Evolutionary conservation across 305 asterid species (phyloP), one percentile per base, ranked within the genome.

Genomic region (Fraxinus dipetala): DNA sequence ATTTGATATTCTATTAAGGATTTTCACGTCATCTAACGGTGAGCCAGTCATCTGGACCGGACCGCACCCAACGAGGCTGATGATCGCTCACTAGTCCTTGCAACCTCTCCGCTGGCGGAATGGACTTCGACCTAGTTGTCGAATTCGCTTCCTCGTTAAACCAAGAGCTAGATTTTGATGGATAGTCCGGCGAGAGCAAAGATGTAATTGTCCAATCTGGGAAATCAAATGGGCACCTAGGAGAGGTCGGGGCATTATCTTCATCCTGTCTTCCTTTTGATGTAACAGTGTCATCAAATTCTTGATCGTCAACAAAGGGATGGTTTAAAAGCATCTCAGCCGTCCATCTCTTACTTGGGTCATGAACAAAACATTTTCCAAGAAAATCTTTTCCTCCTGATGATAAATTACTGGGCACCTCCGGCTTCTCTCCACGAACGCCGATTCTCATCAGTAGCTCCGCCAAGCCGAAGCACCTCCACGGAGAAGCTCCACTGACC

Each of bases 311-410:
- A 4, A 75, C 80, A 36, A 94, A 93, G 0, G 91, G 90, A 81
- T 92, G 98, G 34, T 89, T 43, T 78, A 92, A 34, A 22, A 94
- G 98, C 98, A 94, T 94, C 95, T 89, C 92, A 20, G 95, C 97
- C 90, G 97, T 94, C 98, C 98, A 94, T 89, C 98, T 89, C 51
- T 76, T 59, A 18, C 72, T 69, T 0, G 94, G 92, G 77, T 89
- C 91, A 74, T 86, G 91, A 1, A 85, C 83, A 14, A 95, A 91
- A 63, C 96, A 89, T 54, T 80, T 90, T 1, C 20, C 51, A 0
- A 95, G 80, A 77, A 95, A 95, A 83, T 93, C 96, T 16, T 74
- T 92, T 18, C 97, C 97, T 74, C 89, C 88, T 14, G 77, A 91
- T 13, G 98, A 92, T 0, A 93, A 81, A 5, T 75, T 76, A 6